phyloP scores from a whole-genome alignment of 495 filamentous ascomycete genomes.

The Wilcoxina mikolae region DNA sequence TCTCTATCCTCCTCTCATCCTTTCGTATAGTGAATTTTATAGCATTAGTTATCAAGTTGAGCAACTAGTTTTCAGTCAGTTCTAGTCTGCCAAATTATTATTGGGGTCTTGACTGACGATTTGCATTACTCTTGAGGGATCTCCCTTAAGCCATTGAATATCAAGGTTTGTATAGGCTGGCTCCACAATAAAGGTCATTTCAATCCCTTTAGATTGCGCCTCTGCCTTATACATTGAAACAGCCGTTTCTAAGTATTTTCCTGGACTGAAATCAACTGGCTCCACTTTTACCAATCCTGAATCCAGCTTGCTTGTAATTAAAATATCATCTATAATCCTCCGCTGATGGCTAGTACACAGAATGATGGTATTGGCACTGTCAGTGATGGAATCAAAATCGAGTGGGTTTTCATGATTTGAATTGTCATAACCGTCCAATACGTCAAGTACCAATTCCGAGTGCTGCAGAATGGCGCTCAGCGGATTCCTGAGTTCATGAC shows the following conservation, averaged over 20 bases:
- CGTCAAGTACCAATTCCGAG: conserved; percentile 55
- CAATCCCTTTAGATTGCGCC: conserved; percentile 50
- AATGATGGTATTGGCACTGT: conserved; percentile 58
- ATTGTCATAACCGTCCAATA: conserved; percentile 35
- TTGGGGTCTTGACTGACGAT: conserved; percentile 32
- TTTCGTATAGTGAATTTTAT: conserved; percentile 54
- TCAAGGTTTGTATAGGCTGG: conserved; percentile 39
- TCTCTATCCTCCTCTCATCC: conserved; percentile 35
- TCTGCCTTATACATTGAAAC: conserved; percentile 62
- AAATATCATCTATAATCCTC: conserved; percentile 63
- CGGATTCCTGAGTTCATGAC: conserved; percentile 78
- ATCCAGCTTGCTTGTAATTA: conserved; percentile 69
- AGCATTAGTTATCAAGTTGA: conserved; percentile 21
- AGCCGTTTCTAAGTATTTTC: conserved; percentile 49
- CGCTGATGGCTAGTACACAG: conserved; percentile 66
- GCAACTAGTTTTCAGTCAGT: not conserved
- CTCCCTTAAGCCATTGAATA: conserved; percentile 53
- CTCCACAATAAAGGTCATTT: conserved; percentile 46
- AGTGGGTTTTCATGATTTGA: conserved; percentile 14
- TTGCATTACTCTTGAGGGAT: conserved; percentile 57
- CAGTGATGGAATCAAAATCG: conserved; percentile 42
- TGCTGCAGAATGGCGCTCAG: conserved; percentile 69
- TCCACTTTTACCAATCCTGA: conserved; percentile 53
- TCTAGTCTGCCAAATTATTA: too few species aligned
- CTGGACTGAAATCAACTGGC: conserved; percentile 50